Evolutionary conservation across 441 rosid genomes (phyloP), one percentile per base, ranked within the genome.

Genomic region (Pelargonium citronellum): DNA sequence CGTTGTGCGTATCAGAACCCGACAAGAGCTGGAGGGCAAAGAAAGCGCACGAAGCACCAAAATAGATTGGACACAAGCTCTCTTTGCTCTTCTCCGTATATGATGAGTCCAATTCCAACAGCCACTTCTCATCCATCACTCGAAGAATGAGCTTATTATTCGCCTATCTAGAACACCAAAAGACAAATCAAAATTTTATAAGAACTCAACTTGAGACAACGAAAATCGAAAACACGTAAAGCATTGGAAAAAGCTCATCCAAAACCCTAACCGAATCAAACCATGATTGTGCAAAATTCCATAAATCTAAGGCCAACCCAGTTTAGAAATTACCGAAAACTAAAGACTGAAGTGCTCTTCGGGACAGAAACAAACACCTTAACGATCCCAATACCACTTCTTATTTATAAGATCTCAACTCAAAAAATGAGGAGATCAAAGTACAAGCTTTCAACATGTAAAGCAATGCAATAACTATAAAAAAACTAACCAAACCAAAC

Each of bases 21-120:
- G 87, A 75, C 72, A 77, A 30, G 53, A 87, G 69, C 41, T 75
- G 73, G 12, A 86, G 77, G 75, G 87, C 85, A 66, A 84, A 78
- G 43, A 86, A 71, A 30, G 88, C 89, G 80, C 86, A 90, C 57
- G 91, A 87, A 77, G 80, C 87, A 7, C 91, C 91, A 71, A 87
- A 83, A 79, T 79, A 87, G 80, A 75, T 73, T 49, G 87, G 83
- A 70, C 75, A 86, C 77, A 88, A 80, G 67, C 71, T 73, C 34
- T 83, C 82, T 17, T 0, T n/a, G 7, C 67, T 72, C 76, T 69
- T 80, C 72, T 74, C 37, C 4, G 37, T 30, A 4, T 30, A 30
- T 30, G 37, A 30, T 4, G 37, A 30, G 37, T 30, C 37, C 37
- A 30, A 30, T 3, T 30, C 37, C 37, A 30, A 30, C 37, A 69